These are phyloP conservation scores for Trichoderma sp. DNA, from an alignment of 2,329 filamentous ascomycete species.

Conservation along the genomic window DNA sequence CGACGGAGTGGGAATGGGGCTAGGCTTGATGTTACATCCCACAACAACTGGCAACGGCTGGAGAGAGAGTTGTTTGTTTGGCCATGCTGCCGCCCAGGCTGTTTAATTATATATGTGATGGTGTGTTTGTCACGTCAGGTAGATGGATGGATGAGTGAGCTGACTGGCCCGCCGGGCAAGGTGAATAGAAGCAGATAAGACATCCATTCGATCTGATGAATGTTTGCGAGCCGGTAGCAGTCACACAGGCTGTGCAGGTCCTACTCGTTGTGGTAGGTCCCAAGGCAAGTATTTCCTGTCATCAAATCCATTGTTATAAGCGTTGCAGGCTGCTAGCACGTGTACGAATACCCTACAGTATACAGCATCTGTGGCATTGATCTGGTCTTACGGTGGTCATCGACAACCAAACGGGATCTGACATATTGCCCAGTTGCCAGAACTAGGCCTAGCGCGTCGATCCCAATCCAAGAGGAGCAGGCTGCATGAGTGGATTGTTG, in stretches of 20 bases:
- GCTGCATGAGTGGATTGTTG: constrained; percentile 26
- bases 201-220: background rate
- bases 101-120: constrained; percentile 24
- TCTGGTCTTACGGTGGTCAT: constrained; percentile 18
- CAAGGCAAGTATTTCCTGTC: background rate
- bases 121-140: constrained; percentile 24
- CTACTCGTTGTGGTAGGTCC: background rate
- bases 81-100: constrained; percentile 23
- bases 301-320: background rate
- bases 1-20: background rate
- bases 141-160: background rate
- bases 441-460: constrained; percentile 25
- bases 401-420: constrained; percentile 13
- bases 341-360: background rate
- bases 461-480: constrained; percentile 27
- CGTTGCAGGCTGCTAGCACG: background rate
- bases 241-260: background rate
- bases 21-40: constrained; percentile 9
- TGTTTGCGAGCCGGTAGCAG: background rate
- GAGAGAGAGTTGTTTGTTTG: constrained; percentile 4
- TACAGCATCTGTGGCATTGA: background rate
- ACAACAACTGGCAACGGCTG: background rate
- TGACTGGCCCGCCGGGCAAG: constrained; percentile 3
- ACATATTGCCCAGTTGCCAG: constrained; percentile 19
- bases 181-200: background rate